Evolutionary conservation across 306 rosid genomes (phyloP), one percentile per base, ranked within the genome.

Genomic region (Rosa chinensis): DNA sequence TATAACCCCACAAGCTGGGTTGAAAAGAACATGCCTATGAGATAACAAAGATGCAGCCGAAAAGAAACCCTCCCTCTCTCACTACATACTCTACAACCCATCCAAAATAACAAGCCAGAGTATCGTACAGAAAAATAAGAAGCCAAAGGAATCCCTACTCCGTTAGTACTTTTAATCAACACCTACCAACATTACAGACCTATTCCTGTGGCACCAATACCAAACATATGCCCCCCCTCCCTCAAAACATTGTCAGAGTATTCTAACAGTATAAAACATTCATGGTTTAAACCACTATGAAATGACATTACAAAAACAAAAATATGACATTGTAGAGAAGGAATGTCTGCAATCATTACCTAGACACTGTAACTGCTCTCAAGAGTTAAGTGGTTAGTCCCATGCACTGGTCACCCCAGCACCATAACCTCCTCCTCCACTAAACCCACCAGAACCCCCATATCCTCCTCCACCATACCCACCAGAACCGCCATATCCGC

Each of bases 391-490:
- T 52, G 64, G 84, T 87, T 84, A 86, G 86, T 89, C 91, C 97
- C 94, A 92, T 6, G 96, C 92, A 80, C 94, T 87, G 44, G 90
- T 78, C 74, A 80, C 90, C 62, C 97, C 94, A 17, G 94, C 78
- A 78, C 88, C 89, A 72, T 89, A 87, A 32, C 91, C 93, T 67
- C 97, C 93, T 37, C 91, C 96, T 63, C 97, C 93, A 50, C 85
- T 66, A 78, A 87, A 87, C 12, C 88, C 92, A 75, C 97, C 86
- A 52, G 87, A 73, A 63, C 80, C 85, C 21, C 97, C 93, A 69
- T 84, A 78, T n/a, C 93, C 93, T 2, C 86, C 84, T 16, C 89
- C 90, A 20, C 85, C 83, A 61, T 86, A 82, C 69, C 84, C 89
- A 78, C 90, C 91, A 53, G 90, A 80, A 74, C 83, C 63, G 0